Percentiles rank a stretch among this genome's conserved stretches.
Evolutionary conservation across 169 alveolate species (phyloP).

Genomic region (Plasmodium ovale): DNA sequence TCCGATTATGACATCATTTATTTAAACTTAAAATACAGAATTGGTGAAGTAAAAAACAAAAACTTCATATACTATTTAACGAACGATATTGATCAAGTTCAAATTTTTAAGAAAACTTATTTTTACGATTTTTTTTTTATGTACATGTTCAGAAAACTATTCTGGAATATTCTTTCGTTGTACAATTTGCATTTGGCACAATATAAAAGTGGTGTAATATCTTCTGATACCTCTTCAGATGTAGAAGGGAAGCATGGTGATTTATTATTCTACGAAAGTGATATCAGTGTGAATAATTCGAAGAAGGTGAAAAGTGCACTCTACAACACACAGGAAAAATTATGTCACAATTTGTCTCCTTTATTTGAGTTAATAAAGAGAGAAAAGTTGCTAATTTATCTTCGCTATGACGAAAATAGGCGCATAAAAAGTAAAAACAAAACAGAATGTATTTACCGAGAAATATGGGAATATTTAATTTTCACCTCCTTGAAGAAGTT

Average conservation of each 20-base stretch:
- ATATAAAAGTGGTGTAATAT: background rate
- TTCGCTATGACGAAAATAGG: conserved; percentile 67
- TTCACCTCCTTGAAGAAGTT: conserved; percentile 1
- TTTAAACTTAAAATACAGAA: conserved; percentile 28
- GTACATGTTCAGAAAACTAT: conserved; percentile 56
- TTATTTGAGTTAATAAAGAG: conserved; percentile 37
- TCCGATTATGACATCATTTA: conserved; percentile 46
- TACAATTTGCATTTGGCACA: conserved; percentile 24
- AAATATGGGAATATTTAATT: conserved; percentile 59
- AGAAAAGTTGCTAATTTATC: conserved; percentile 50
- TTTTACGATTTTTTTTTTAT: conserved; percentile 73
- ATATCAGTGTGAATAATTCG: conserved; percentile 45
- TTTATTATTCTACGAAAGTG: conserved; percentile 54
- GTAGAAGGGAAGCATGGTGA: background rate
- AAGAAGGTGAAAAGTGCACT: conserved; percentile 18
- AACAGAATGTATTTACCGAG: conserved; percentile 48
- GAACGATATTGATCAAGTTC: conserved; percentile 36
- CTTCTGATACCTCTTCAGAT: background rate
- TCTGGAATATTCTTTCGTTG: conserved; percentile 66
- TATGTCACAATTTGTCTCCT: conserved; percentile 24
- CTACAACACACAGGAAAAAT: conserved; percentile 35
- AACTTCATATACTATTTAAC: conserved; percentile 49
- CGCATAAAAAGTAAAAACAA: conserved; percentile 45
- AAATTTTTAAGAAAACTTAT: conserved; percentile 49
- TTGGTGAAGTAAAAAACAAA: background rate